Percentiles rank a stretch among this genome's conserved stretches.
Evolutionary conservation across 1,284 basidiomycete species (phyloP).

Genomic region (Taiwanofungus camphoratus): DNA sequence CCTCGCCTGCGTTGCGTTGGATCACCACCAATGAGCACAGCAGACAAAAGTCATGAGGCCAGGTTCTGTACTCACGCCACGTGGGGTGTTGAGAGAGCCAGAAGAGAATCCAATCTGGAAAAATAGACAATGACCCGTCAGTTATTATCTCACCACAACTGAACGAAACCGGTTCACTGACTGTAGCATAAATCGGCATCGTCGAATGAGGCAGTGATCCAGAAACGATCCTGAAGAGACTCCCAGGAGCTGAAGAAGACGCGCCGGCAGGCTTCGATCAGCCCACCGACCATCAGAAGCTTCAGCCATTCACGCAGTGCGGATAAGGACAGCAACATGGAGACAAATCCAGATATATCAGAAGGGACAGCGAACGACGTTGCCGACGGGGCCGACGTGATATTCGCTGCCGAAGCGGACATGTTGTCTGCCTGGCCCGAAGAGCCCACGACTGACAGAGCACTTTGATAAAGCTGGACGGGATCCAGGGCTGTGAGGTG

Average conservation of each 20-base stretch:
- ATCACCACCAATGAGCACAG: neutral
- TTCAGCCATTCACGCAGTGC: slow-evolving; percentile 25
- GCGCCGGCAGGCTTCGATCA: slow-evolving; percentile 15
- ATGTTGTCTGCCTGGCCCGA: too few relatives aligned
- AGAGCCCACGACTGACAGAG: neutral
- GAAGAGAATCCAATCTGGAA: slow-evolving; percentile 22
- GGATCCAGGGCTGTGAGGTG: too few relatives aligned
- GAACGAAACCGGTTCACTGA: slow-evolving; percentile 9
- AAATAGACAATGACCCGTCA: too few relatives aligned
- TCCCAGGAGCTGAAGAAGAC: slow-evolving; percentile 9
- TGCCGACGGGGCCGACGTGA: too few relatives aligned
- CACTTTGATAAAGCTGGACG: neutral
- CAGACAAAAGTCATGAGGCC: too few relatives aligned
- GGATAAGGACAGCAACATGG: slow-evolving; percentile 12
- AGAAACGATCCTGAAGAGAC: slow-evolving; percentile 13
- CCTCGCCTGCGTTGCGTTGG: too few relatives aligned
- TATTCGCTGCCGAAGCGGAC: too few relatives aligned
- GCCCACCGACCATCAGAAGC: slow-evolving; percentile 23
- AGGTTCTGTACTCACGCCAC: too few relatives aligned
- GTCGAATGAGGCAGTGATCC: slow-evolving; percentile 24
- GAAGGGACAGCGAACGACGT: too few relatives aligned
- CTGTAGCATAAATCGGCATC: slow-evolving; percentile 22
- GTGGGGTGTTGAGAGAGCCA: slow-evolving; percentile 30
- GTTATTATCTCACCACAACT: too few relatives aligned
- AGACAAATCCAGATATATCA: too few relatives aligned